These are phyloP conservation scores for Tetrastigma voinierianum DNA, from an alignment of 164 flowering plant genomes.

Conservation along the genomic window DNA sequence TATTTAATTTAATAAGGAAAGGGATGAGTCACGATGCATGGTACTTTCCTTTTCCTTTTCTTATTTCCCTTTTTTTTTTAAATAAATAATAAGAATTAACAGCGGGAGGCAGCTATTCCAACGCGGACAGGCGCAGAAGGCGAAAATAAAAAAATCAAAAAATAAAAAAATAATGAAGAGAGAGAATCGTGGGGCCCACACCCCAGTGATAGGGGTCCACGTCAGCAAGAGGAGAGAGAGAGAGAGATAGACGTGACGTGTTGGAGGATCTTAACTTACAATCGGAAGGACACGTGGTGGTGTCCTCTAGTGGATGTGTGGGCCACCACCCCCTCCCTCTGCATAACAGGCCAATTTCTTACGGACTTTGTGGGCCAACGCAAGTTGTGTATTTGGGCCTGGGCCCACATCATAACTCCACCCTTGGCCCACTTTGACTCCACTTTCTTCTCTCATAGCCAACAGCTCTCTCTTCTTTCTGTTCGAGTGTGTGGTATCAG, in stretches of 20 bases:
- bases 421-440: constrained; percentile 4
- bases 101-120: constrained; percentile 8
- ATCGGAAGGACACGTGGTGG: constrained; percentile 19
- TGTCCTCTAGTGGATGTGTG: neutral
- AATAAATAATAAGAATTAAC: neutral
- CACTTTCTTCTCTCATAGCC: constrained; percentile 10
- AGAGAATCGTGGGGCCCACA: neutral
- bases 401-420: constrained; percentile 1
- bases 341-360: constrained; percentile 1
- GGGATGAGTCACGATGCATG: too few species aligned
- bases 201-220: neutral
- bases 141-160: neutral
- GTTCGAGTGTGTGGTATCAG: too few species aligned
- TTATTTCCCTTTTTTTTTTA: too few species aligned
- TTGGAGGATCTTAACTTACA: constrained; percentile 5
- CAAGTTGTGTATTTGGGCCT: constrained; percentile 1
- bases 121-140: neutral
- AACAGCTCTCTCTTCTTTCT: neutral
- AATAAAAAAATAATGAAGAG: neutral
- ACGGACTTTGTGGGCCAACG: constrained; percentile 14
- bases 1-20: too few species aligned
- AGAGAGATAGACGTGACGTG: constrained; percentile 15
- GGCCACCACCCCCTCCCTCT: neutral
- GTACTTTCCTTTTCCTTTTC: too few species aligned
- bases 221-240: constrained; percentile 6